phyloP scores from a whole-genome alignment of 176 grass and related monocot species.

The Chloris gayana region DNA sequence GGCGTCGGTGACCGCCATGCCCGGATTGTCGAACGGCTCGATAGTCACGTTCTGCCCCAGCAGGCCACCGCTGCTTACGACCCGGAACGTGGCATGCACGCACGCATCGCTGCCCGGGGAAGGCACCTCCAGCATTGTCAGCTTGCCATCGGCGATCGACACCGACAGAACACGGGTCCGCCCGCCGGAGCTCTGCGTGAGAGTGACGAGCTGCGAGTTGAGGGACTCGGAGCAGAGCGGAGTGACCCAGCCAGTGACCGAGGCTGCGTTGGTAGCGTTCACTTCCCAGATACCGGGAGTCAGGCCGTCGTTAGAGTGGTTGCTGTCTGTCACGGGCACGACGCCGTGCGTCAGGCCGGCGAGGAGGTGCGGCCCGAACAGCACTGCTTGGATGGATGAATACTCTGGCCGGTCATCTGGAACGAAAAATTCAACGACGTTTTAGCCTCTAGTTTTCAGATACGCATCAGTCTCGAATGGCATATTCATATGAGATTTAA shows the following conservation, averaged over 20 bases:
- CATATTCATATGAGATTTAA: not conserved
- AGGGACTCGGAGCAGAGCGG: conserved; percentile 47
- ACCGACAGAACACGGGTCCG: conserved; percentile 53
- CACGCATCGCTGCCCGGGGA: conserved; percentile 49
- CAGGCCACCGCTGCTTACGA: not conserved
- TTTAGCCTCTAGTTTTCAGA: not conserved
- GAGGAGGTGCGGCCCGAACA: conserved; percentile 79
- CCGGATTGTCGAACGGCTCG: conserved; percentile 71
- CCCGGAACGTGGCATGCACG: conserved; percentile 70
- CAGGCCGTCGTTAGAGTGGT: conserved; percentile 56
- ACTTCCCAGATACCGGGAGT: conserved; percentile 67
- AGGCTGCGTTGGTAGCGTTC: conserved; percentile 36
- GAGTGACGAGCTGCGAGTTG: conserved; percentile 63
- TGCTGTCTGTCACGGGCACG: conserved; percentile 42
- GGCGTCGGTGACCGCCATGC: conserved; percentile 55
- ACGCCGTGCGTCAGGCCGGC: conserved; percentile 70
- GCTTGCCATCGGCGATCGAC: conserved; percentile 52
- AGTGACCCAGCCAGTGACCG: conserved; percentile 58
- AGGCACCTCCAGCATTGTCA: conserved; percentile 55
- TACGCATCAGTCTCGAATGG: not conserved
- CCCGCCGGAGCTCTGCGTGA: conserved; percentile 45
- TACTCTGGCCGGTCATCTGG: conserved; percentile 80
- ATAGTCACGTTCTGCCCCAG: conserved; percentile 46
- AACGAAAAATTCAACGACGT: not conserved
- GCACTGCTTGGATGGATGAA: conserved; percentile 63